Conservation (phyloP, 208 protist genomes). For the Trypanosoma boissoni region DNA sequence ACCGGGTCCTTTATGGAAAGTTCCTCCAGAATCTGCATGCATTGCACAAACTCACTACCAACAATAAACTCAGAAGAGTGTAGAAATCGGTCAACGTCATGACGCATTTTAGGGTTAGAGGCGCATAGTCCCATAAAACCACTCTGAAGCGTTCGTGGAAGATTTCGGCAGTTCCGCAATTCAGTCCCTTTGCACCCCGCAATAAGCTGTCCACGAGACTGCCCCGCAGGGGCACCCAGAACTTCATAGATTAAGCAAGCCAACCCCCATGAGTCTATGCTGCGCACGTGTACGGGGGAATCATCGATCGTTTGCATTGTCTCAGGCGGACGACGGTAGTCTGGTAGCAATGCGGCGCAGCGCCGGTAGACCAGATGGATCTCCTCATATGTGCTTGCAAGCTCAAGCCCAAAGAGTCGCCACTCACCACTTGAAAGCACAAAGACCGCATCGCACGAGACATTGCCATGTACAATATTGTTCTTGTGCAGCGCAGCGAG, state of each 20-base stretch:
- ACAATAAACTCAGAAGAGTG: conserved; percentile 55
- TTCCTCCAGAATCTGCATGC: conserved; percentile 56
- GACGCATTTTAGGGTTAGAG: conserved; percentile 44
- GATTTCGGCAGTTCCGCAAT: conserved; percentile 24
- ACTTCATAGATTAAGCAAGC: conserved; percentile 75
- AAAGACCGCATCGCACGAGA: conserved; percentile 64
- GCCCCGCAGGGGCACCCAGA: conserved; percentile 32
- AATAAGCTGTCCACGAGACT: not conserved
- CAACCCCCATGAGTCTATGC: conserved; percentile 80
- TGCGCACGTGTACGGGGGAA: conserved; percentile 10
- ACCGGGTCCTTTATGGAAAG: conserved; percentile 56
- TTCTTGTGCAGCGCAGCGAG: conserved; percentile 71
- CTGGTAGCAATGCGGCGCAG: conserved; percentile 26
- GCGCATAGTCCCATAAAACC: conserved; percentile 46
- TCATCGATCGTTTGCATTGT: conserved; percentile 9
- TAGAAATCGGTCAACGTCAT: conserved; percentile 45
- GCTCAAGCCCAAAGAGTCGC: conserved; percentile 80
- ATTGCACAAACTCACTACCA: conserved; percentile 58
- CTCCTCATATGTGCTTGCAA: conserved; percentile 33
- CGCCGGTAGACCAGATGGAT: conserved; percentile 22
- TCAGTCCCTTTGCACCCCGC: conserved; percentile 19
- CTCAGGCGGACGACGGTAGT: conserved; percentile 42
- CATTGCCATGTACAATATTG: conserved; percentile 78
- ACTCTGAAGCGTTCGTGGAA: conserved; percentile 53
- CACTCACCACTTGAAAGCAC: conserved; percentile 64